phyloP scores from a whole-genome alignment of 2,329 filamentous ascomycete genomes.

The Plectosphaerella cucumerina region DNA sequence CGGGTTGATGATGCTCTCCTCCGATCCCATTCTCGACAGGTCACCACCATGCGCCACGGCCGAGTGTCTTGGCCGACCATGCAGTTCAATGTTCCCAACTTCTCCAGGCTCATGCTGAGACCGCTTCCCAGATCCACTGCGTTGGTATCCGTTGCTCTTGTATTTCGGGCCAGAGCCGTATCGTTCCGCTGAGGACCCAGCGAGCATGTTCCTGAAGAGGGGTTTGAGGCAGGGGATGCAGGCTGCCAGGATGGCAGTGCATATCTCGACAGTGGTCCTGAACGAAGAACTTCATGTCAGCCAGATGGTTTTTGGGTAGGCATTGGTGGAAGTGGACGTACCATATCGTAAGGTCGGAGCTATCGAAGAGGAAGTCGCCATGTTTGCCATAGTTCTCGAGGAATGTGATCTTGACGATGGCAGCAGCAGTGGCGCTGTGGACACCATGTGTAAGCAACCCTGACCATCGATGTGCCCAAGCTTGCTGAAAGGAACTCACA shows the following conservation, averaged over 20 bases:
- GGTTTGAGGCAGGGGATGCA: constrained; percentile 21
- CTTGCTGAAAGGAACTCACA: constrained; percentile 7
- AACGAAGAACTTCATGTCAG: background rate
- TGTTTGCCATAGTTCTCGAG: constrained; percentile 17
- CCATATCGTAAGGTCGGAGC: constrained; percentile 22
- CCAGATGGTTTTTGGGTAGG: background rate
- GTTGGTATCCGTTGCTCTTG: constrained; percentile 2
- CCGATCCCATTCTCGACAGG: constrained; percentile 4
- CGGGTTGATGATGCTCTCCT: constrained; percentile 4
- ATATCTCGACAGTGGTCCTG: constrained; percentile 22
- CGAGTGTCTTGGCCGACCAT: background rate
- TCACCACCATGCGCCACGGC: background rate
- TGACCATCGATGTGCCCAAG: too few relatives aligned
- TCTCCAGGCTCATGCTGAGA: background rate
- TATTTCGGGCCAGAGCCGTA: constrained; percentile 1
- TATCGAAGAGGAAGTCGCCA: constrained; percentile 22
- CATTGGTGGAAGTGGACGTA: constrained; percentile 1
- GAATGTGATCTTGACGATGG: constrained; percentile 21
- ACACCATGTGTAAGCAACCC: too few relatives aligned
- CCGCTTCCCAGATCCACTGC: background rate
- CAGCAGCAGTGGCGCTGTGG: constrained; percentile 15
- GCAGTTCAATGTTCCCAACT: constrained; percentile 4
- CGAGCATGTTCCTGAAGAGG: constrained; percentile 15
- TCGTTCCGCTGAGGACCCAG: constrained; percentile 3
- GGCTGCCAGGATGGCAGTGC: constrained; percentile 21